Evolutionary conservation across 257 asterid species (phyloP), one percentile per base, ranked within the genome.

Genomic region (Lantana camara): DNA sequence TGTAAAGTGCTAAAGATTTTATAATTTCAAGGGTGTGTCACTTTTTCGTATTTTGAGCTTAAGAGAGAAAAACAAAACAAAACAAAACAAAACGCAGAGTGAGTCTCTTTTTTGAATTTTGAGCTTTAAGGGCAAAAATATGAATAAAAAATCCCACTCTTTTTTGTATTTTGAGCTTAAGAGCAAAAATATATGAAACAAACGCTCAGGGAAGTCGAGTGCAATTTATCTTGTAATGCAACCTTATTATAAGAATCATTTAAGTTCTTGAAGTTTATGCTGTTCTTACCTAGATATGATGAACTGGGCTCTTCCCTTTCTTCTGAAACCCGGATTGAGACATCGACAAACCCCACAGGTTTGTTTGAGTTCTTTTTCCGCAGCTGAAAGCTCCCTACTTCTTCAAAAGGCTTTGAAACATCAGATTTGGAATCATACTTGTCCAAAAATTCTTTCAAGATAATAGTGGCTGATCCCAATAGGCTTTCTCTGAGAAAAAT

Each of bases 361-460:
- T 83, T 85, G 63, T 74, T 82, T 4, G 96, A 85, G 56, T 79
- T 83, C 67, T 57, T 83, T 59, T 75, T 85, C 55, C 96, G 64
- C 38, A 91, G 75, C 75, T 91, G 98, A 74, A 89, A 89, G 79
- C 98, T 89, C 23, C 98, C 96, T 1, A 82, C 79, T 73, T 88
- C 96, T 58, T 88, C 91, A 67, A 84, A 85, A 37, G 89, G 80
- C 76, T 71, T 76, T 1, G 83, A 41, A 29, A 66, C 69, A 60
- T 76, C 85, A 16, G 82, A 63, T 32, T 69, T 66, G 16, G 74
- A 76, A 34, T 46, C 68, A 41, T 75, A 83, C 80, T 86, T 91
- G 38, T 85, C 89, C 46, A 86, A 35, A 76, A 89, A 91, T 62
- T 91, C 98, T 54, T 85, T 89, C 78, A 91, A 69, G 58, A 59